A percentile compares a stretch with the other conserved stretches of the same genome.
Evolutionary conservation across 495 filamentous ascomycete species (phyloP).

Genomic region (Aspergillus asperescens): DNA sequence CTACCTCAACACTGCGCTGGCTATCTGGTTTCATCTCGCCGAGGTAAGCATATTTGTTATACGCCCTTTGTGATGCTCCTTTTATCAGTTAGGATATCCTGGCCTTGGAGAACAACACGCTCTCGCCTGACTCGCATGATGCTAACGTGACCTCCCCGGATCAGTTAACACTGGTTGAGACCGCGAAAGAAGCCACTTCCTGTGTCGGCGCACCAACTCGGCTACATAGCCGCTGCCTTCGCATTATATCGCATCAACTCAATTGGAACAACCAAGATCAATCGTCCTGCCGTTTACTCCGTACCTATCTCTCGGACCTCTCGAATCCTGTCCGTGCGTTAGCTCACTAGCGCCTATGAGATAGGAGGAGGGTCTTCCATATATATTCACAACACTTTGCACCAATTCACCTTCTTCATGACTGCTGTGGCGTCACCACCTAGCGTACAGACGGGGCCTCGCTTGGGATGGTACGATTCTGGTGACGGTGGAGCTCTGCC

Average conservation of each 20-base stretch:
- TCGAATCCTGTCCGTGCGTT: constrained; percentile 10
- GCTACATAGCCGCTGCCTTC: not conserved
- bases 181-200: constrained; percentile 3
- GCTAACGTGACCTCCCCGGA: constrained; percentile 23
- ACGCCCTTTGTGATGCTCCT: not conserved
- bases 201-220: constrained; percentile 13
- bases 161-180: constrained; percentile 14
- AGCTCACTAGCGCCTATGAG: constrained; percentile 20
- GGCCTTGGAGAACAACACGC: constrained; percentile 5
- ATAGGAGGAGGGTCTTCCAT: constrained; percentile 13
- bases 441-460: constrained; percentile 71
- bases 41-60: constrained; percentile 10
- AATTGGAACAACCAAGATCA: not conserved
- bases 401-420: constrained; percentile 56
- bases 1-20: not conserved
- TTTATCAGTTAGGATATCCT: not conserved
- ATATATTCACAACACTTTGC: constrained; percentile 11
- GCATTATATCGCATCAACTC: constrained; percentile 5
- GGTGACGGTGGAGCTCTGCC: constrained; percentile 69
- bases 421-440: constrained; percentile 94
- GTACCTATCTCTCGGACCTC: too few relatives aligned
- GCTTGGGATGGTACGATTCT: constrained; percentile 55
- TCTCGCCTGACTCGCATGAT: constrained; percentile 16
- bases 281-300: not conserved
- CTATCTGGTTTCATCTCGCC: constrained; percentile 4